Conservation (phyloP, 1,139 yeast genomes). For the Hemisphaericaspora lyxosophila region DNA sequence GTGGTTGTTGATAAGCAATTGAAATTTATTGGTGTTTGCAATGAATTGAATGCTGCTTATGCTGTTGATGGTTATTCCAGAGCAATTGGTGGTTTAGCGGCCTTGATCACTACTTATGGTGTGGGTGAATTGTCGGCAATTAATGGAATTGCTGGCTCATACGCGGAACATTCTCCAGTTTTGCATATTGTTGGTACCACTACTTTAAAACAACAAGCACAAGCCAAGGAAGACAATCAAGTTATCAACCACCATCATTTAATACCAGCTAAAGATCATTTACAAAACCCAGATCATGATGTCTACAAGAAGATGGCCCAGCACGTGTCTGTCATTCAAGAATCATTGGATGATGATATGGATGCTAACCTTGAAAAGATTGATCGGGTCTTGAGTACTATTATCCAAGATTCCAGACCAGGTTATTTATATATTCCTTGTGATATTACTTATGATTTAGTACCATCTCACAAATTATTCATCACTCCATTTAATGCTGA, state of each 20-base stretch:
- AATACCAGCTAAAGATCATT: slow-evolving; percentile 53
- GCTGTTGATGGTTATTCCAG: slow-evolving; percentile 81
- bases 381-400: slow-evolving; percentile 61
- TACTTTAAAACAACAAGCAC: slow-evolving; percentile 26
- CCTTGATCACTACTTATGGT: slow-evolving; percentile 67
- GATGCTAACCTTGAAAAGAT: slow-evolving; percentile 48
- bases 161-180: slow-evolving; percentile 75
- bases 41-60: slow-evolving; percentile 54
- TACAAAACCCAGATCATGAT: slow-evolving; percentile 54
- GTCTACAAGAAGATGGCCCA: slow-evolving; percentile 63
- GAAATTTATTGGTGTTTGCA: slow-evolving; percentile 33
- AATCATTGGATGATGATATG: slow-evolving; percentile 50
- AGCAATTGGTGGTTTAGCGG: slow-evolving; percentile 43
- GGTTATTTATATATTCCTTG: slow-evolving; percentile 78
- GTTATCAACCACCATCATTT: slow-evolving; percentile 62
- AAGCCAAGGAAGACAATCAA: slow-evolving; percentile 22
- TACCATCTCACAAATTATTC: slow-evolving; percentile 36
- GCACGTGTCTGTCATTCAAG: slow-evolving; percentile 59
- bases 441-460: slow-evolving; percentile 56
- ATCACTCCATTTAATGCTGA: slow-evolving; percentile 24
- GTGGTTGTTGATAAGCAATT: slow-evolving; percentile 22
- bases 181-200: slow-evolving; percentile 83
- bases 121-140: slow-evolving; percentile 87
- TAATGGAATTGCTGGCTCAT: slow-evolving; percentile 82
- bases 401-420: slow-evolving; percentile 63